Conservation (phyloP, 495 filamentous ascomycete species). For the Entonaema liquescens region DNA sequence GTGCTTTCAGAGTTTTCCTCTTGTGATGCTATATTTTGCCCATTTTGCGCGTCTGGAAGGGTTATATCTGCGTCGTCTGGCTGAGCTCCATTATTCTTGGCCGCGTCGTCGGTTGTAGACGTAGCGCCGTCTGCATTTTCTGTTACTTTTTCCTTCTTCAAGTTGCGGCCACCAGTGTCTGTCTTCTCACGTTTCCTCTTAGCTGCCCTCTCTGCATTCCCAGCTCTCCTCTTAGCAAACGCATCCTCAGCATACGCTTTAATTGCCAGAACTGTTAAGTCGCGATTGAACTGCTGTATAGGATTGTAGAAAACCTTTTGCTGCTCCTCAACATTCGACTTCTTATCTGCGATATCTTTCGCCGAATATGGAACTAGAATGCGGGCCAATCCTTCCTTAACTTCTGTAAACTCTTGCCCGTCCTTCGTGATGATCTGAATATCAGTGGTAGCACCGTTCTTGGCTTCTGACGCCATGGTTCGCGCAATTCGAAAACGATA, state of each 20-base stretch:
- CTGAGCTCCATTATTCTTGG: slow-evolving; percentile 12
- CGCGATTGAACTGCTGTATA: slow-evolving; percentile 97
- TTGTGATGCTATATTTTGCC: slow-evolving; percentile 27
- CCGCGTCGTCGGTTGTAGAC: slow-evolving; percentile 20
- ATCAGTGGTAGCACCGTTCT: slow-evolving; percentile 41
- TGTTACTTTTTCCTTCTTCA: slow-evolving; percentile 36
- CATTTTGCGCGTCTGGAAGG: slow-evolving; percentile 30
- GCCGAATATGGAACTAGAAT: slow-evolving; percentile 54
- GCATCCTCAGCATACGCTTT: slow-evolving; percentile 79
- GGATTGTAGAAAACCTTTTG: slow-evolving; percentile 98
- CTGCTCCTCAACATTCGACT: slow-evolving; percentile 48
- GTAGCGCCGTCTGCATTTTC: slow-evolving; percentile 28
- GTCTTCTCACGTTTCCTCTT: slow-evolving; percentile 47
- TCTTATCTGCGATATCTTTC: slow-evolving; percentile 40
- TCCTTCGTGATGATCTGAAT: slow-evolving; percentile 49
- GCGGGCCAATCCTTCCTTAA: slow-evolving; percentile 57
- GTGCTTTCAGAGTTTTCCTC: not conserved
- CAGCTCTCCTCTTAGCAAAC: slow-evolving; percentile 54
- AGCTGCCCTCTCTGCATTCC: slow-evolving; percentile 50
- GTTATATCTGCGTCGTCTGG: not conserved
- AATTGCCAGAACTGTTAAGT: slow-evolving; percentile 91
- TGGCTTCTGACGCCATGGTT: slow-evolving; percentile 30
- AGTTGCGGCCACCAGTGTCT: slow-evolving; percentile 44
- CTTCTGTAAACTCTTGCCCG: slow-evolving; percentile 51
- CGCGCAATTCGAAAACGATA: slow-evolving; percentile 28